Evolutionary conservation across 176 grass and related monocot genomes (phyloP).

Genomic region (Stipa capillata): DNA sequence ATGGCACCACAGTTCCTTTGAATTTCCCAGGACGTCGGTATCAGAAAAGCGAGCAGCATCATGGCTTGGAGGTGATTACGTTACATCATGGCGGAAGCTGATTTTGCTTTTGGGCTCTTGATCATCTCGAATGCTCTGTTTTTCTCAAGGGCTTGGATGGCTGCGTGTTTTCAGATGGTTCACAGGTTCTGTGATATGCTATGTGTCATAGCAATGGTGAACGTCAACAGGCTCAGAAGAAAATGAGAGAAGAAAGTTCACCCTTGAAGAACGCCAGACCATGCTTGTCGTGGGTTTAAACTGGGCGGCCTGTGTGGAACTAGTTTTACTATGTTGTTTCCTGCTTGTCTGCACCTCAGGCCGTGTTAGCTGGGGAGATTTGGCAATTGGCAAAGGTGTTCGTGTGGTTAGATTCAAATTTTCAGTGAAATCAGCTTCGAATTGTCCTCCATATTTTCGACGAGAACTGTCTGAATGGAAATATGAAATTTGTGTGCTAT

Average conservation of each 20-base stretch:
- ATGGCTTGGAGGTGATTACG: no score
- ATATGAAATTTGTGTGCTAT: no score
- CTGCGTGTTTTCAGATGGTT: neutral
- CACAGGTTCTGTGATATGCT: neutral
- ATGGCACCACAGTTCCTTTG: no score
- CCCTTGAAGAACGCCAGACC: neutral
- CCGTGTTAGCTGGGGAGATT: neutral
- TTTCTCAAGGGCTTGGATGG: neutral
- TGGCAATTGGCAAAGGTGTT: neutral
- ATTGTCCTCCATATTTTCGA: neutral
- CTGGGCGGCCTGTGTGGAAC: neutral
- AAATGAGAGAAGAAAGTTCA: neutral
- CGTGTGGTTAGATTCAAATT: neutral
- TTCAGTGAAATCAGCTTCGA: no score
- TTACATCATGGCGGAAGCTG: neutral
- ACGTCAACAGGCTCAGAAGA: neutral
- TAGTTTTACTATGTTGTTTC: neutral
- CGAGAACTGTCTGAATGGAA: no score
- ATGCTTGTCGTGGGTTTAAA: neutral
- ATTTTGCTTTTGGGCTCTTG: constrained; percentile 1
- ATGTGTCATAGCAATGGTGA: neutral
- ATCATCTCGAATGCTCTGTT: neutral
- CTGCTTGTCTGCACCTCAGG: neutral
- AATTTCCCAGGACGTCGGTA: no score
- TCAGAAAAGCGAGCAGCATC: no score